A percentile compares a stretch with the other conserved stretches of the same genome.
Evolutionary conservation across 129 eudicot genomes (phyloP).

Genomic region (Flaveria trinervia): DNA sequence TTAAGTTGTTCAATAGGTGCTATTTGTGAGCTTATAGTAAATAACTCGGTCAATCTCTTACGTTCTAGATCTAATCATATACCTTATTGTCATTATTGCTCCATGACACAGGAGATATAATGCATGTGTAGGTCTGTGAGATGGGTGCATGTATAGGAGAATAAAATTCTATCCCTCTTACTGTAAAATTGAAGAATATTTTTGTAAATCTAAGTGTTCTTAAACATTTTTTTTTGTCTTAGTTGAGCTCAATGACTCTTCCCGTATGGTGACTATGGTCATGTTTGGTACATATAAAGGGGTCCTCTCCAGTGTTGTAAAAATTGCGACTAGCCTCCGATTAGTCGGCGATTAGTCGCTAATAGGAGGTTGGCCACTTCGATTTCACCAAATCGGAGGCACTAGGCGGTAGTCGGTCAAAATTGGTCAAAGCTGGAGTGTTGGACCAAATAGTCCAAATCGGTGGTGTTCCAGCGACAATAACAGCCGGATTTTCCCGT

Average conservation of each 20-base stretch:
- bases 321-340: too few species aligned
- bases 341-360: too few species aligned
- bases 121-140: neutral
- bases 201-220: neutral
- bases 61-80: neutral
- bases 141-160: neutral
- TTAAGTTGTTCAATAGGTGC: neutral
- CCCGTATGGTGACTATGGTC: neutral
- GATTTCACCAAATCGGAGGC: too few species aligned
- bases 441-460: too few species aligned
- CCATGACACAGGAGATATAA: neutral
- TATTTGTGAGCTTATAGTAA: neutral
- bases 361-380: too few species aligned
- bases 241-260: neutral
- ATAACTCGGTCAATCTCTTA: neutral
- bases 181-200: neutral
- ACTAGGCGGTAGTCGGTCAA: too few species aligned
- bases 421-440: too few species aligned
- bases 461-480: too few species aligned
- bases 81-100: neutral
- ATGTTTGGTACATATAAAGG: neutral
- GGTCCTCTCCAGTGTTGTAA: too few species aligned
- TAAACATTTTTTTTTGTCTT: neutral
- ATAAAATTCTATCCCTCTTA: neutral
- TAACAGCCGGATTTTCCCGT: too few species aligned